Base-by-base conservation (phyloP, 257 asterid species). In the Anisodus tanguticus region DNA sequence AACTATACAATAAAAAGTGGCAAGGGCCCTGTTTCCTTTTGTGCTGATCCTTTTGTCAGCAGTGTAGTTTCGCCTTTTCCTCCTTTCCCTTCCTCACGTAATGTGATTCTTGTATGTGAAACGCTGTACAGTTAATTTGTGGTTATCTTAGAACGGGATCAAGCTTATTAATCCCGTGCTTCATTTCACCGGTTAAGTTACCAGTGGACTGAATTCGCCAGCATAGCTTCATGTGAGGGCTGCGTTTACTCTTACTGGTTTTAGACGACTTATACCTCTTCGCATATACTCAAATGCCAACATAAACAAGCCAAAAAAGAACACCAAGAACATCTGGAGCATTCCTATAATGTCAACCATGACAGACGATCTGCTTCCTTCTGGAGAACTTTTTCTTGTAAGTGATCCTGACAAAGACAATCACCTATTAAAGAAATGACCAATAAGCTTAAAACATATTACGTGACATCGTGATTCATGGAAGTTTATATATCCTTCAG, bases 161-260 rank as follows among this genome's bases (percentile, higher is more conserved):
- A 62, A 19, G 39, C 31, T 8, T 62, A 62, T 62, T 8, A 60
- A 62, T 62, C 39, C 69, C 39, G 2, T 62, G 39, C 39, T 62
- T 22, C 4, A 9, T 53, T 77, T 58, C 64, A 77, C 66, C 66
- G 31, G 49, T 26, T 13, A 26, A 53, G 64, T 90, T 84, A 92
- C 96, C 94, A 31, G 90, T 79, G 76, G 84, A 86, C 79, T 85
- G 80, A 91, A 83, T 89, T 79, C 17, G 72, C 53, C 74, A 59
- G 70, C 82, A 68, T 76, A 57, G 80, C 86, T 87, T 91, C 88
- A 92, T 84, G 97, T 86, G 76, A 90, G 94, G 84, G 91, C 79
- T 66, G 94, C 39, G 86, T 90, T 95, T 59, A 95, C 98, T 91
- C 90, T 92, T 41, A 90, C 90, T 8, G 95, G 94, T 85, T 95